Base-by-base conservation (phyloP, 306 rosid genomes). In the Benincasa hispida region DNA sequence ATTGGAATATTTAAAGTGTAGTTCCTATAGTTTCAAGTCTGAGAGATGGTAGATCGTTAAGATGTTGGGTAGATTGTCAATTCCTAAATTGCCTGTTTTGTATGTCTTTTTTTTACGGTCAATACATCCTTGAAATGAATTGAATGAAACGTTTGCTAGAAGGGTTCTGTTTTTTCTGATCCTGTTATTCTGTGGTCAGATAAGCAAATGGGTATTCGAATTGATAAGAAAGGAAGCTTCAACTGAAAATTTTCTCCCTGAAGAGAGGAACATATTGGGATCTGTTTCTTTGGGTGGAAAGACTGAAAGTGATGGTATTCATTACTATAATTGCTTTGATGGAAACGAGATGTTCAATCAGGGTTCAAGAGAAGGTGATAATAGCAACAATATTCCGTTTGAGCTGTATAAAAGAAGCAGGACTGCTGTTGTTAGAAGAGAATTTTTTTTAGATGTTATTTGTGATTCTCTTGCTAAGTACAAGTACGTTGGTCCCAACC, bases 401-500 rank as follows among this genome's bases (percentile, higher is more conserved):
- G 96, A 92, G 85, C 62, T 89, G 79, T 92, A 92, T 88, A 92
- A 94, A 85, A 87, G 80, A 48, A 91, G 93, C 54, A 92, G 93
- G 14, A 87, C 97, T 73, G 86, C 85, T 42, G 72, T 90, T 54
- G 85, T 94, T 30, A 72, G 78, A 13, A 87, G 96, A 87, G 88
- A 84, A 78, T 79, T 58, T 37, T 94, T 92, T 79, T 79, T 94
- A 76, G 87, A 90, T 65, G 83, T 90, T 82, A 92, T 88, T 47
- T 94, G 99, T 81, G 88, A 85, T 66, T 89, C 93, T 74, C 65
- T 92, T 83, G 87, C 97, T 27, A 91, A 92, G 81, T 94, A 94
- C 77, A 94, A 94, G 83, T 94, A 92, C 79, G 87, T 94, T 53
- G 90, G 99, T 85, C 93, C 96, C 78, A 90, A 92, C 84, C 96